These are phyloP conservation scores for Penicillium bovifimosum DNA, from an alignment of 495 filamentous ascomycete species.

Conservation along the genomic window DNA sequence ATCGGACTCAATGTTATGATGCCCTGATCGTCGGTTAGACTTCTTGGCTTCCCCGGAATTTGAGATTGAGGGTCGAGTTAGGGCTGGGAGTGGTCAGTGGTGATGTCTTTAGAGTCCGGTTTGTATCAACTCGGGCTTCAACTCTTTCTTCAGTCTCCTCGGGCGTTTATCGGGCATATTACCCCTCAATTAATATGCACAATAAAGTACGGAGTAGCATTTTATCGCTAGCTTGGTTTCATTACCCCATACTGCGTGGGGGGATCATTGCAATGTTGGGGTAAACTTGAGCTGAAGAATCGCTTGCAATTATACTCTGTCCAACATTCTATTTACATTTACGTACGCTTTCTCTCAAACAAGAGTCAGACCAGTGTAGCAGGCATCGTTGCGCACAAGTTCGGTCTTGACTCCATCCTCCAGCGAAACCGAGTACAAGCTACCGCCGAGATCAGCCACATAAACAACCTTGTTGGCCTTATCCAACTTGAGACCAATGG, in stretches of 20 bases:
- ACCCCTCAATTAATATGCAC: no score
- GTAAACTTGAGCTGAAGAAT: no score
- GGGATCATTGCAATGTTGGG: background rate
- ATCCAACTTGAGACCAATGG: slow-evolving; percentile 40
- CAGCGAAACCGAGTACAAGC: slow-evolving; percentile 41
- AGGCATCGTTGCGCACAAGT: slow-evolving; percentile 22
- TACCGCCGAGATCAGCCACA: slow-evolving; percentile 41
- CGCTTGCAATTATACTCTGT: background rate
- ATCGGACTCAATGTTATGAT: no score
- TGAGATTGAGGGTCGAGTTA: no score
- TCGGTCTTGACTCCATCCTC: slow-evolving; percentile 36
- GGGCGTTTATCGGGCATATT: no score
- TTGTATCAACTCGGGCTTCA: no score
- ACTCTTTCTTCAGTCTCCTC: no score
- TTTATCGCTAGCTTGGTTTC: background rate
- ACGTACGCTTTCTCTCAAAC: slow-evolving; percentile 5
- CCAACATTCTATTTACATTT: background rate
- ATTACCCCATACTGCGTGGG: slow-evolving; percentile 1
- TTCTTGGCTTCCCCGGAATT: no score
- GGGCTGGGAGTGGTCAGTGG: no score
- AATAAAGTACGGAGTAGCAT: no score
- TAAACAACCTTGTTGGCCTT: slow-evolving; percentile 34
- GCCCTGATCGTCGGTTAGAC: no score
- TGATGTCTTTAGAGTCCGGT: no score
- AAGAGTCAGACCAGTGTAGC: slow-evolving; percentile 26